These are phyloP conservation scores for Ogataea ramenticola DNA, from an alignment of 805 yeast genomes.

Conservation along the genomic window DNA sequence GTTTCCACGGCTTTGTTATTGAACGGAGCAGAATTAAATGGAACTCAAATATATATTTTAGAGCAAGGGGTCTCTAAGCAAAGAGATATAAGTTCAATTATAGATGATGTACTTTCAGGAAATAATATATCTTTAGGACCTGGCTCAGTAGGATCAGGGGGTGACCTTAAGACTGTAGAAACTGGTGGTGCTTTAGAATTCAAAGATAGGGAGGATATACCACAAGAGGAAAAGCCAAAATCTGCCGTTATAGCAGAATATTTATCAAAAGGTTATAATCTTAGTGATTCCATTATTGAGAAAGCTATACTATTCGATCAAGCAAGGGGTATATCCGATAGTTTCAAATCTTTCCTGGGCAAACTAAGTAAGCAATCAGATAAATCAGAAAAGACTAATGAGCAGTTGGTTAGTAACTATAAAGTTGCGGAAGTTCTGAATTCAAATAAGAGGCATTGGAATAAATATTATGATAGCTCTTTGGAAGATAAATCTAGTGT, in stretches of 20 bases:
- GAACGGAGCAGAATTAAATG: constrained; percentile 68
- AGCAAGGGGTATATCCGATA: constrained; percentile 50
- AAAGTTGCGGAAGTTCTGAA: constrained; percentile 30
- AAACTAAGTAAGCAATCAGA: too few species aligned
- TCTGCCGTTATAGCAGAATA: constrained; percentile 69
- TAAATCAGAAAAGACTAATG: constrained; percentile 47
- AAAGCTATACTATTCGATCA: constrained; percentile 59
- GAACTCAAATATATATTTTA: constrained; percentile 43
- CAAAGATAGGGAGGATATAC: constrained; percentile 32
- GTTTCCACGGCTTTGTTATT: constrained; percentile 63
- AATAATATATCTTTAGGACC: background rate
- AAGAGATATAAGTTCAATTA: background rate
- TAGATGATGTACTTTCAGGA: background rate
- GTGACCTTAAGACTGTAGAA: too few species aligned
- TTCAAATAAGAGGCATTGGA: constrained; percentile 18
- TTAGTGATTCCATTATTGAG: constrained; percentile 54
- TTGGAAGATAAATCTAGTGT: constrained; percentile 42
- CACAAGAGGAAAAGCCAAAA: constrained; percentile 75
- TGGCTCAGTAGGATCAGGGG: background rate
- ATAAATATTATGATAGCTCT: constrained; percentile 40
- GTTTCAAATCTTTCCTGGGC: constrained; percentile 49
- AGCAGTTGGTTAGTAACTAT: constrained; percentile 11
- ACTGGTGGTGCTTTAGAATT: background rate
- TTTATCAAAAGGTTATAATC: constrained; percentile 62
- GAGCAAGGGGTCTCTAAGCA: constrained; percentile 21